These are phyloP conservation scores for Geranium incanum DNA, from an alignment of 441 rosid genomes.

Conservation along the genomic window DNA sequence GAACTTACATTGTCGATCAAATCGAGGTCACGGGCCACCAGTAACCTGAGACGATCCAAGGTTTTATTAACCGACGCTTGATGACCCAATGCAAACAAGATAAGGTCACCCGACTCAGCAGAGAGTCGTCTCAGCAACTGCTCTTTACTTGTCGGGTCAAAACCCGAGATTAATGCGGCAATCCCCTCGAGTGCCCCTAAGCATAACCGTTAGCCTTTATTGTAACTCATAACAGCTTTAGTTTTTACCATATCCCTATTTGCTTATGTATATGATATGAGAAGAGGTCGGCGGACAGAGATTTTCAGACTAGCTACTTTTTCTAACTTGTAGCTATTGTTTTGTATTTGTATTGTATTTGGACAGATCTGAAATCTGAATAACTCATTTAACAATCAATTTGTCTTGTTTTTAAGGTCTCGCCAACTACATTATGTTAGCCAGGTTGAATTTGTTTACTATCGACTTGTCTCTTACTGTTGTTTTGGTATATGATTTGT, in stretches of 20 bases:
- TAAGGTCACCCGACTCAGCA: slow-evolving; percentile 74
- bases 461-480: too few species aligned
- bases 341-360: too few species aligned
- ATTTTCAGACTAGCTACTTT: too few species aligned
- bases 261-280: not conserved
- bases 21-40: slow-evolving; percentile 58
- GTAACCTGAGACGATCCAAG: slow-evolving; percentile 64
- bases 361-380: too few species aligned
- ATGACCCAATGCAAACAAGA: slow-evolving; percentile 82
- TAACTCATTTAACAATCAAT: too few species aligned
- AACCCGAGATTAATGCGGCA: slow-evolving; percentile 61
- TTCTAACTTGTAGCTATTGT: too few species aligned
- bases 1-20: slow-evolving; percentile 66
- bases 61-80: slow-evolving; percentile 64
- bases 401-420: too few species aligned
- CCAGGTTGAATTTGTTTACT: too few species aligned
- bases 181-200: slow-evolving; percentile 75
- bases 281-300: not conserved
- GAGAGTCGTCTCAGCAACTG: slow-evolving; percentile 50
- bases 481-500: too few species aligned
- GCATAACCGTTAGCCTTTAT: slow-evolving; percentile 12
- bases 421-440: too few species aligned
- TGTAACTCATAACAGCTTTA: not conserved
- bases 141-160: slow-evolving; percentile 42
- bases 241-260: not conserved